Percentiles rank a stretch among this genome's conserved stretches.
Conservation (phyloP, 2,329 filamentous ascomycete species). For the Diplodia corticola region DNA sequence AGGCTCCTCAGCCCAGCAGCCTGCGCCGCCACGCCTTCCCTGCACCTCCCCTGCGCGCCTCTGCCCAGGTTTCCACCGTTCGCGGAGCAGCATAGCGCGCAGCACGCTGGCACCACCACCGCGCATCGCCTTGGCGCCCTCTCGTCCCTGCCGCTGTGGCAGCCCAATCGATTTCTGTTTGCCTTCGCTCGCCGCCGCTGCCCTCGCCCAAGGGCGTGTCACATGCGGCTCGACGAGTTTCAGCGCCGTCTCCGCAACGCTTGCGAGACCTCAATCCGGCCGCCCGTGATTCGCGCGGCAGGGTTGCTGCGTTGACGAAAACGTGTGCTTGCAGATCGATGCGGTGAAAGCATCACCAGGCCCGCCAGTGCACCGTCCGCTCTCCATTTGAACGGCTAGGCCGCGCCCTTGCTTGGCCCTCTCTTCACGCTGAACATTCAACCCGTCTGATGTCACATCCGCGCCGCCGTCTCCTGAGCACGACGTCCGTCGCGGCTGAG, state of each 20-base stretch:
- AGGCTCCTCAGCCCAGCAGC: conserved; percentile 14
- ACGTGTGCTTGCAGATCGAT: conserved; percentile 24
- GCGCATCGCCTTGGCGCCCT: conserved; percentile 12
- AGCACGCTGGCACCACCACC: conserved; percentile 3
- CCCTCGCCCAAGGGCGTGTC: neutral
- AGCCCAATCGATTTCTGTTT: conserved; percentile 14
- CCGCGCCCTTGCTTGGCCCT: conserved; percentile 21
- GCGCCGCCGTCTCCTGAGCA: conserved; percentile 20
- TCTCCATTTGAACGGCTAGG: conserved; percentile 15
- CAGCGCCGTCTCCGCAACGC: conserved; percentile 12
- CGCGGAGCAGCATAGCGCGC: conserved; percentile 16
- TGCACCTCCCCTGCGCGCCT: conserved; percentile 14
- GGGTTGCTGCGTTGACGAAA: conserved; percentile 19
- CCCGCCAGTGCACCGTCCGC: neutral
- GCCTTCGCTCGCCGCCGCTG: neutral
- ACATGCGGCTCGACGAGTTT: conserved; percentile 13
- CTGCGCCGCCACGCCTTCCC: conserved; percentile 15
- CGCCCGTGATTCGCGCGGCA: conserved; percentile 3
- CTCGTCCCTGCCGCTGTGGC: conserved; percentile 1
- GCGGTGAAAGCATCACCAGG: conserved; percentile 23
- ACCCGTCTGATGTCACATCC: conserved; percentile 22
- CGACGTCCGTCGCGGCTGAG: conserved; percentile 4
- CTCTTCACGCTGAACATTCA: conserved; percentile 16
- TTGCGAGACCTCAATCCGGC: conserved; percentile 10
- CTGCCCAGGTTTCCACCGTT: conserved; percentile 18